Conservation (phyloP, 306 rosid species). For the Castanea crenata region DNA sequence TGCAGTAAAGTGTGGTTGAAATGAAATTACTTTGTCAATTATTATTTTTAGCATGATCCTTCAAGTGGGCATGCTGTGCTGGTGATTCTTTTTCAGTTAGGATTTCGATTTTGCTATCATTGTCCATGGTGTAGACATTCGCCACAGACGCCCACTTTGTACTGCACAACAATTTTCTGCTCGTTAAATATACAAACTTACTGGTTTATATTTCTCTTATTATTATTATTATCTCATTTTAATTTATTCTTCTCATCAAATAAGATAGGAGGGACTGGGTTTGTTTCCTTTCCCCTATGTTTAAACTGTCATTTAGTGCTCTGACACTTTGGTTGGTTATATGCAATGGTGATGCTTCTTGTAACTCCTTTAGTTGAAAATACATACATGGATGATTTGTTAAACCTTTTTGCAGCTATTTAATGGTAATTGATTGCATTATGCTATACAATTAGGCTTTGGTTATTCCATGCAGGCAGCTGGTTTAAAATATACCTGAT, state of each 20-base stretch:
- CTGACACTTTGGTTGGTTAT: not conserved
- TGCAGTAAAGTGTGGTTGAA: not conserved
- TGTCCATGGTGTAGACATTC: not conserved
- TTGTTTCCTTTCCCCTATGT: not conserved
- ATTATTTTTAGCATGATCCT: not conserved
- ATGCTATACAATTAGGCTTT: constrained; percentile 4
- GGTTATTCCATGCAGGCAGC: constrained; percentile 27
- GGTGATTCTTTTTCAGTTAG: not conserved
- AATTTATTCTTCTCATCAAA: not conserved
- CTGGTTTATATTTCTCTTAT: not conserved
- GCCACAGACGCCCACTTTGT: not conserved
- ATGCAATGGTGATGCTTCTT: not conserved
- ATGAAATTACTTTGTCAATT: not conserved
- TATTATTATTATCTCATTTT: not conserved
- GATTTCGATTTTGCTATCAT: not conserved
- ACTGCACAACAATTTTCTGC: not conserved
- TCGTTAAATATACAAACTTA: not conserved
- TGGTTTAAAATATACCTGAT: constrained; percentile 24
- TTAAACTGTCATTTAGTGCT: not conserved
- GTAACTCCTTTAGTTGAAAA: not conserved
- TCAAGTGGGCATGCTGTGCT: not conserved
- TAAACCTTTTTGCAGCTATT: not conserved
- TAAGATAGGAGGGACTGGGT: not conserved
- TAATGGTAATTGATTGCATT: constrained; percentile 1
- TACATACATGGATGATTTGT: not conserved